Base-by-base conservation (phyloP, 2,329 filamentous ascomycete genomes). In the Penicillium sp. region DNA sequence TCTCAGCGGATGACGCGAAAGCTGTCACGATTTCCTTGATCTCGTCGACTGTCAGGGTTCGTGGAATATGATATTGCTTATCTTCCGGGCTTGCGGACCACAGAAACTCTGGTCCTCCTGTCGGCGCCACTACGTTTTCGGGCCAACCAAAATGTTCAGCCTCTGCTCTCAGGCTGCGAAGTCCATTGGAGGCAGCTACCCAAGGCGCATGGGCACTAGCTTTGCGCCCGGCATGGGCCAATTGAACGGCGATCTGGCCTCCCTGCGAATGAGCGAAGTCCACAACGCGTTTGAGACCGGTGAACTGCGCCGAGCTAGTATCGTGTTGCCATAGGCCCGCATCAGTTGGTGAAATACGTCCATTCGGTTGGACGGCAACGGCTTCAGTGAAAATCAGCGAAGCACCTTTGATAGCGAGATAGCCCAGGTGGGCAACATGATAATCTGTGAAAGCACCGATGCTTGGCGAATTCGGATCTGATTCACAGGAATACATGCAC, bases 241-340 rank as follows among this genome's bases (percentile, higher is more conserved):
- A 81, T 75, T 96, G 91, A 62, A 96, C 87, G 48, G 82, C 90
- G 47, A 89, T 83, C 63, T 88, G 85, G 65, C 90, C 85, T 64
- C 82, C 82, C 71, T 96, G 91, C n/a, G 81, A 83, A 74, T 95
- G 90, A 3, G 87, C 82, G 60, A 91, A 94, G 59, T 93, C 87
- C 43, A 85, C 84, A 49, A 92, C 81, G 55, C 83, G 81, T 35
- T 63, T 60, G 49, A 95, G 74, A 0, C 85, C 85, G 60, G 81
- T 84, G 60, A 92, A 87, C 68, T 96, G 92, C 43, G 81, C 64
- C 0, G 66, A 68, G 3, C 64, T 61, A 0, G 61, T 83, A 66
- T 95, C 90, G 66, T 95, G 90, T 60, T 88, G 79, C 92, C 91
- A 96, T 4, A 97, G 74, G 0, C 92, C 68, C 1, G 61, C 59